Percentiles rank a stretch among this genome's conserved stretches.
Evolutionary conservation across 2,329 filamentous ascomycete species (phyloP).

Genomic region (Hypoxylon sp.): DNA sequence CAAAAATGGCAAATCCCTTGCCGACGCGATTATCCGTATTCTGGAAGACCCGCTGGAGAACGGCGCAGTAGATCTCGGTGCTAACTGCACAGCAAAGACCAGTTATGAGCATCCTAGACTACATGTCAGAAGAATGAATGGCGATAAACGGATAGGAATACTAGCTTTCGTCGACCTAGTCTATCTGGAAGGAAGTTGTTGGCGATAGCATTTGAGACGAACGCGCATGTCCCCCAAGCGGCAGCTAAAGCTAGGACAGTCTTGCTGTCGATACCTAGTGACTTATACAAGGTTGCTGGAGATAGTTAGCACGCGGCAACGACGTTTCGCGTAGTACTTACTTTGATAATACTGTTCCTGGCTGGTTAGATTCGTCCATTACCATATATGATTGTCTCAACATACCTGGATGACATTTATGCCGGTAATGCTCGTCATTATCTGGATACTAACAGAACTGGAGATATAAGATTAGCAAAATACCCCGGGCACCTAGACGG

Average conservation of each 20-base stretch:
- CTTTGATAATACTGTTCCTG: too few relatives aligned
- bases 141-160: too few relatives aligned
- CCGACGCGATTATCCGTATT: conserved; percentile 62
- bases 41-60: conserved; percentile 67
- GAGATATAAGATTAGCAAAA: too few relatives aligned
- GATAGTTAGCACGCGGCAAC: too few relatives aligned
- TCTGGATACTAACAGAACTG: too few relatives aligned
- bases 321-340: too few relatives aligned
- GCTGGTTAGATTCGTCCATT: too few relatives aligned
- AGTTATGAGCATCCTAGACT: too few relatives aligned
- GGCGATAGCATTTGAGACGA: conserved; percentile 58
- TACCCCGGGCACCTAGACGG: too few relatives aligned
- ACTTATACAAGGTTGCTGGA: conserved; percentile 62
- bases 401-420: conserved; percentile 66
- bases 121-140: too few relatives aligned
- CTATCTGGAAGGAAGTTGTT: conserved; percentile 63
- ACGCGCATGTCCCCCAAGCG: conserved; percentile 63
- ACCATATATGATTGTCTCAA: too few relatives aligned
- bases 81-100: conserved; percentile 60
- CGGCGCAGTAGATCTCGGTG: conserved; percentile 65
- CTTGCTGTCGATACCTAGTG: conserved; percentile 58
- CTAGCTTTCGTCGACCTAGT: conserved; percentile 68
- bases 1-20: conserved; percentile 67
- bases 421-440: conserved; percentile 64
- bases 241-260: conserved; percentile 62